Conservation (phyloP, 345 rosid species). For the Salix exigua region DNA sequence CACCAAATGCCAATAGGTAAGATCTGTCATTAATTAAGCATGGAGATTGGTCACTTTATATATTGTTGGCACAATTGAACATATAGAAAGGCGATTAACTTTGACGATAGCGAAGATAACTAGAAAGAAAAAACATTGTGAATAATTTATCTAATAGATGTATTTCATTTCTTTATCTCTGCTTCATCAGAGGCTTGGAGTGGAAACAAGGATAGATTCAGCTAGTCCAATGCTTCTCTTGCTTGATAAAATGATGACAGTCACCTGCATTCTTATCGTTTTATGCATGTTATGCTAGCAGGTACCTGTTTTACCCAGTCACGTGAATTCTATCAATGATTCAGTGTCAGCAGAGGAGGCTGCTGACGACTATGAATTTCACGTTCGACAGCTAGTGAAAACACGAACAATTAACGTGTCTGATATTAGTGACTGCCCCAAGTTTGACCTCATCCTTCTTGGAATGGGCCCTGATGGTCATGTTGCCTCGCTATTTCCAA, state of each 20-base stretch:
- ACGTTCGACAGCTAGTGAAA: conserved; percentile 67
- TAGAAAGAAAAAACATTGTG: not conserved
- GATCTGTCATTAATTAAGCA: not conserved
- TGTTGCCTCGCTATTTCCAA: conserved; percentile 80
- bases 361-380: conserved; percentile 67
- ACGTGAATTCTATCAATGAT: conserved; percentile 76
- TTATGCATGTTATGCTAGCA: conserved; percentile 21
- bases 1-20: not conserved
- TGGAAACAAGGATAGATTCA: not conserved
- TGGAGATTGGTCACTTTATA: not conserved
- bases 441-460: conserved; percentile 82
- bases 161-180: not conserved
- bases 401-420: conserved; percentile 60
- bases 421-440: conserved; percentile 77
- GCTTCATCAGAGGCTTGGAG: not conserved
- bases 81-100: not conserved
- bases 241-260: not conserved
- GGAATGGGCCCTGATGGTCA: conserved; percentile 91
- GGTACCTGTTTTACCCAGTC: conserved; percentile 76
- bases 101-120: not conserved
- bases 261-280: conserved; percentile 2
- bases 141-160: not conserved
- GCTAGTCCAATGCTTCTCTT: not conserved
- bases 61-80: not conserved
- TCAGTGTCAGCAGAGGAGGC: conserved; percentile 77